Percentiles rank a stretch among this genome's conserved stretches.
Conservation (phyloP, 2,329 filamentous ascomycete species). For the Parascedosporium putredinis region DNA sequence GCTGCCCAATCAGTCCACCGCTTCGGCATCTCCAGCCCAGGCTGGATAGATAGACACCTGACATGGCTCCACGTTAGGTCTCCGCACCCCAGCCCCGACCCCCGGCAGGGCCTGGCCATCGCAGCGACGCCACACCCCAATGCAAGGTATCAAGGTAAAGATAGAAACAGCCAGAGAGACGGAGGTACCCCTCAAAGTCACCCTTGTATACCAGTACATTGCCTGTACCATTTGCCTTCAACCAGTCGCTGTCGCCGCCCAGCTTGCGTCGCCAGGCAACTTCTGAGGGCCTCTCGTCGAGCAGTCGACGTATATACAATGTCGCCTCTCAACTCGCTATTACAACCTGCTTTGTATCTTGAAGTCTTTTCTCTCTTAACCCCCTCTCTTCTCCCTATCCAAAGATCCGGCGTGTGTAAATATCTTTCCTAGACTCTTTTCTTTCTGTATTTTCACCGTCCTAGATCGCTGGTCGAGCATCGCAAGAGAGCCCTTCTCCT, state of each 20-base stretch:
- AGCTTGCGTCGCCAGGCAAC: background rate
- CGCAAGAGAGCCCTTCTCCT: background rate
- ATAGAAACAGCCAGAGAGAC: background rate
- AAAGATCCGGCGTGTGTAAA: background rate
- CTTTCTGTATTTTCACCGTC: background rate
- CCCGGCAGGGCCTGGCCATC: constrained; percentile 4
- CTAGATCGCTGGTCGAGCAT: constrained; percentile 5
- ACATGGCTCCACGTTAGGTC: constrained; percentile 3
- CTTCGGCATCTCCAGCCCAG: background rate
- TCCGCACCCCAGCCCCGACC: background rate
- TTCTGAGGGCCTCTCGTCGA: background rate
- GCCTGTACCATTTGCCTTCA: background rate
- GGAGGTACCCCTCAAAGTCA: constrained; percentile 6
- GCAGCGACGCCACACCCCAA: constrained; percentile 5
- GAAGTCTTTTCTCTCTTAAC: background rate
- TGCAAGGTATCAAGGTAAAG: constrained; percentile 4
- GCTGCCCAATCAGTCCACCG: background rate
- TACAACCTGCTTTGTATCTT: background rate
- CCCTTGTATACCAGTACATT: constrained; percentile 6
- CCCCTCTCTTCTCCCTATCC: background rate
- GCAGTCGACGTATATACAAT: constrained; percentile 7
- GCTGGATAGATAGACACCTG: background rate
- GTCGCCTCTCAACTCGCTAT: constrained; percentile 6
- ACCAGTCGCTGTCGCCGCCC: background rate
- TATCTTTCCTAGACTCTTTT: background rate